Conservation (phyloP, 2,329 filamentous ascomycete species). For the Gliomastix tumulicola region DNA sequence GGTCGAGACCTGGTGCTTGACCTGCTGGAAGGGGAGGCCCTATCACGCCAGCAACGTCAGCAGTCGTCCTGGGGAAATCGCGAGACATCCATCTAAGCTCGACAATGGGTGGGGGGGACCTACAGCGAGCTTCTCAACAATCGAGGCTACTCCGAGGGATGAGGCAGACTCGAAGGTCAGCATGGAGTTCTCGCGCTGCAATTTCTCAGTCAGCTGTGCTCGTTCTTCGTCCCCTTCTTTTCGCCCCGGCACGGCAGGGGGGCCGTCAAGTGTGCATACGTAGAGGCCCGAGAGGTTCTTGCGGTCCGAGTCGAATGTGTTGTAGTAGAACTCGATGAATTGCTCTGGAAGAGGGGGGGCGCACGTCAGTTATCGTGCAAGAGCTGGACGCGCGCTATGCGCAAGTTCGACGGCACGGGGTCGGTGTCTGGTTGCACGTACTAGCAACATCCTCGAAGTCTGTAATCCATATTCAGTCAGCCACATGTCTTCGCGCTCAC, state of each 20-base stretch:
- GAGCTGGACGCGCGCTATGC: neutral
- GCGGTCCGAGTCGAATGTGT: constrained; percentile 73
- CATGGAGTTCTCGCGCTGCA: constrained; percentile 79
- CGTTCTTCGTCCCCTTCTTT: neutral
- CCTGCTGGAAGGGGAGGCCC: constrained; percentile 73
- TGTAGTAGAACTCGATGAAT: constrained; percentile 89
- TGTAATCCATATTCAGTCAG: constrained; percentile 9
- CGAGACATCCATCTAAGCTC: neutral
- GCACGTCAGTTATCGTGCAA: neutral
- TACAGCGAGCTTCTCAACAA: constrained; percentile 79
- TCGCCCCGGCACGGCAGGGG: constrained; percentile 4
- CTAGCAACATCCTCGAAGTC: constrained; percentile 40
- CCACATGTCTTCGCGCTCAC: neutral
- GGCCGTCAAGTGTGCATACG: constrained; percentile 36
- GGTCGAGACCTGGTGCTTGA: constrained; percentile 70
- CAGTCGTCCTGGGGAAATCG: neutral
- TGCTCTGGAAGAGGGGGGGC: constrained; percentile 56
- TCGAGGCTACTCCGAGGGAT: constrained; percentile 54
- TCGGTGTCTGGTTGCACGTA: constrained; percentile 21
- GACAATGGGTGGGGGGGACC: constrained; percentile 17
- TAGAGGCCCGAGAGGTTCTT: constrained; percentile 63
- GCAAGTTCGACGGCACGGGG: constrained; percentile 7
- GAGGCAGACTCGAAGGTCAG: constrained; percentile 80
- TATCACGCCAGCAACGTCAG: constrained; percentile 25
- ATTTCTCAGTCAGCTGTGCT: constrained; percentile 1